These are phyloP conservation scores for Lodderomyces theae DNA, from an alignment of 1,139 yeast genomes.

Conservation along the genomic window DNA sequence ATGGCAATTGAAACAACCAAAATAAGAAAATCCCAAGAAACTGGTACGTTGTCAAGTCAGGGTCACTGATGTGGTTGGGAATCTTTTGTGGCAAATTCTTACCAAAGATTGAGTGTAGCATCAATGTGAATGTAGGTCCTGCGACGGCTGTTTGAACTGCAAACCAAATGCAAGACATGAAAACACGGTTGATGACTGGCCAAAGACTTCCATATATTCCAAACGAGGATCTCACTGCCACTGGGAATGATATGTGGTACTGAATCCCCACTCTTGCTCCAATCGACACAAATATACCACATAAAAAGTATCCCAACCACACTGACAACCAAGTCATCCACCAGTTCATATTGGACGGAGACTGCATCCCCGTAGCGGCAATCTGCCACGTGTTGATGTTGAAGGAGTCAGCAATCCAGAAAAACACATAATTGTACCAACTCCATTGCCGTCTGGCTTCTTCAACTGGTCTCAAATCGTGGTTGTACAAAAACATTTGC, in stretches of 20 bases:
- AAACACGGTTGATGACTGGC: constrained; percentile 79
- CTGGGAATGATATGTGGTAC: constrained; percentile 78
- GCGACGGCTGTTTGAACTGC: constrained; percentile 82
- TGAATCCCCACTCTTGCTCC: constrained; percentile 71
- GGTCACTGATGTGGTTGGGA: constrained; percentile 52
- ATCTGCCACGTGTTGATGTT: constrained; percentile 90
- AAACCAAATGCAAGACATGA: constrained; percentile 83
- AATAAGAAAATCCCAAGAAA: constrained; percentile 74
- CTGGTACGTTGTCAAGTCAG: constrained; percentile 55
- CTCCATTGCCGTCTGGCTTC: constrained; percentile 68
- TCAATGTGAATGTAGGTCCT: constrained; percentile 74
- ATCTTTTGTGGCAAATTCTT: constrained; percentile 45
- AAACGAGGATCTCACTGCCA: constrained; percentile 67
- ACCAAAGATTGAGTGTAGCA: constrained; percentile 68
- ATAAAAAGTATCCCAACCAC: constrained; percentile 66
- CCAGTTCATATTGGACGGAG: constrained; percentile 60
- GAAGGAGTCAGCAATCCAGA: constrained; percentile 87
- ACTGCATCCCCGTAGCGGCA: constrained; percentile 75
- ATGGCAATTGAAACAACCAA: constrained; percentile 76
- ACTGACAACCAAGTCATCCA: constrained; percentile 89
- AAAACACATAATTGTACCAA: constrained; percentile 74
- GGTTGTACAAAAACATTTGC: constrained; percentile 64
- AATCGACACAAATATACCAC: constrained; percentile 59
- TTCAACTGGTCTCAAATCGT: constrained; percentile 77
- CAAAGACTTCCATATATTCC: constrained; percentile 78